Evolutionary conservation across 441 rosid genomes (phyloP), one percentile per base, ranked within the genome.

Genomic region (Codiaeum variegatum): DNA sequence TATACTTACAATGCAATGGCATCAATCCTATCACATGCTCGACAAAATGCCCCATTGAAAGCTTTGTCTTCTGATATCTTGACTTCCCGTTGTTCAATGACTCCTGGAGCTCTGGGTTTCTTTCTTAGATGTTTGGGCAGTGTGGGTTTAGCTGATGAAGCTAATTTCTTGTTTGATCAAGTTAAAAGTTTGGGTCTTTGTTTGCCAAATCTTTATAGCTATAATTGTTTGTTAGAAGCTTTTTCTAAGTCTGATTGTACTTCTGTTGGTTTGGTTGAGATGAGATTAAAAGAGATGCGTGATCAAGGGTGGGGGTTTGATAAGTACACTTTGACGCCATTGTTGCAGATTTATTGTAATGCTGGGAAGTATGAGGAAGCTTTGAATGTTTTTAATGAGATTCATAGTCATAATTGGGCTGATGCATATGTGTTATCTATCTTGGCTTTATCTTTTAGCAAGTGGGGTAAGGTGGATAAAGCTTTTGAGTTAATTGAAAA

Each of bases 1-100:
- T 92, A 94, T 68, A 80, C 91, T 75, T 90, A 84, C 80, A 94
- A 92, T 72, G 91, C 97, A 76, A 88, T 94, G 92, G 97, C 97
- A 0, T 83, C 82, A 21, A 80, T 90, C 85, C 96, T 94, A 66
- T 91, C 97, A 83, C 79, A 85, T 87, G 98, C 92, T 94, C 97
- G 97, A 90, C 94, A 87, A 80, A 90, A 83, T 83, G 91, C 88
- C 86, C 77, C 79, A 82, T 75, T 94, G 83, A 88, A 71, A 78
- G 72, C 9, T 75, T 81, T 94, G 77, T 86, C 78, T 1, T 40
- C 49, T 46, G 85, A 88, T 51, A 78, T 88, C 69, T 56, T 89
- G 24, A 76, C 38, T 77, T 88, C 96, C 10, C 74, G 80, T 1
- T 92, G 96, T 77, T 51, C 62, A 26, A 88, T 94, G 89, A 80